These are phyloP conservation scores for Cladosporium velox DNA, from an alignment of 2,329 filamentous ascomycete species.

Conservation along the genomic window DNA sequence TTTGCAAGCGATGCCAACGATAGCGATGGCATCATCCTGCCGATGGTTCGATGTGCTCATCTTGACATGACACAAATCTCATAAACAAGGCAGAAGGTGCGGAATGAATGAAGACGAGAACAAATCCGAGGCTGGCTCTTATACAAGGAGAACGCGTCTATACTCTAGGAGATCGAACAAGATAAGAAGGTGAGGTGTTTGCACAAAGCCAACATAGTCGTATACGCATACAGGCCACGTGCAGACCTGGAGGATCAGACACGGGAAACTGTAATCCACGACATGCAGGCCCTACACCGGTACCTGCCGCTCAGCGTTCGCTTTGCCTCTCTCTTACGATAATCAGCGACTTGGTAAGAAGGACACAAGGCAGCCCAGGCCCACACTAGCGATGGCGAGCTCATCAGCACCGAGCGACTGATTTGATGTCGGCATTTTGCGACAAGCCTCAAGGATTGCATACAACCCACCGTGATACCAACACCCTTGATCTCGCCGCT, in stretches of 20 bases:
- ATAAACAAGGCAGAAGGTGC: background rate
- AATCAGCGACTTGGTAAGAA: background rate
- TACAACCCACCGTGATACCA: background rate
- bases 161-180: background rate
- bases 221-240: background rate
- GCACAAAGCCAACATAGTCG: background rate
- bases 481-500: background rate
- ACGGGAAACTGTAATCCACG: background rate
- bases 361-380: background rate
- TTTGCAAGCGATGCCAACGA: conserved; percentile 21
- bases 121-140: background rate
- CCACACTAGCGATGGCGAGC: background rate
- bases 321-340: background rate
- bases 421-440: background rate
- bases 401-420: background rate
- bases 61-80: background rate
- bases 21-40: conserved; percentile 10
- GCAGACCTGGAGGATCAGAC: background rate
- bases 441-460: background rate
- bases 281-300: background rate
- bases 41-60: background rate
- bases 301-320: background rate
- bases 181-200: background rate
- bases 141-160: background rate
- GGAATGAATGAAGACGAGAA: background rate